A percentile compares a stretch with the other conserved stretches of the same genome.
phyloP scores from a whole-genome alignment of 768 basidiomycete genomes.

The Leccinum boreale region DNA sequence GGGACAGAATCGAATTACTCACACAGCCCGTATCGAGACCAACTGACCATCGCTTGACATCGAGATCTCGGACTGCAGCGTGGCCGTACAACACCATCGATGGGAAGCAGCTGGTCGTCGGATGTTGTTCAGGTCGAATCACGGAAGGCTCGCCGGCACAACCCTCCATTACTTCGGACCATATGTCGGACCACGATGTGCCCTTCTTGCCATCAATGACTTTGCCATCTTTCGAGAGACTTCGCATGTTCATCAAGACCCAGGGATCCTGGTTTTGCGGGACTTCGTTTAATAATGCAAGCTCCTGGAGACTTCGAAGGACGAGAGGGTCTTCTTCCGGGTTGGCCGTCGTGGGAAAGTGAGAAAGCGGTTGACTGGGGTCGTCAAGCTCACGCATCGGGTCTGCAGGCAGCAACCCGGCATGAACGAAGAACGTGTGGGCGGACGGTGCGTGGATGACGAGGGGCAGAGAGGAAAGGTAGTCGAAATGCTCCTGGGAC shows the following conservation, averaged over 20 bases:
- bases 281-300: constrained; percentile 59
- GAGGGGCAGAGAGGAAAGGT: constrained; percentile 72
- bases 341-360: constrained; percentile 42
- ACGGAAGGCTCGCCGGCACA: constrained; percentile 48
- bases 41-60: constrained; percentile 78
- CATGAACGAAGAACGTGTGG: constrained; percentile 79
- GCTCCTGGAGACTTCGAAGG: constrained; percentile 63
- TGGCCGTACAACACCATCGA: constrained; percentile 87
- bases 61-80: constrained; percentile 73
- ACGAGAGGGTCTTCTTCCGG: constrained; percentile 14
- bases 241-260: constrained; percentile 47
- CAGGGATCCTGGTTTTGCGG: constrained; percentile 79
- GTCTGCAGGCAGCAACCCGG: constrained; percentile 74
- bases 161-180: constrained; percentile 61
- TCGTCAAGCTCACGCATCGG: constrained; percentile 49
- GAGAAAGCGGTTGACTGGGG: constrained; percentile 68
- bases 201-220: constrained; percentile 40
- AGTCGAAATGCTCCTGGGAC: constrained; percentile 60
- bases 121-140: background rate
- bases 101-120: constrained; percentile 51
- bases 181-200: constrained; percentile 71
- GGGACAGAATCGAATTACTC: constrained; percentile 26
- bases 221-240: constrained; percentile 38
- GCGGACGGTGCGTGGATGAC: constrained; percentile 70
- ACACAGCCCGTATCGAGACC: constrained; percentile 90